Base-by-base conservation (phyloP, 345 rosid species). In the Noccaea bulbosa region DNA sequence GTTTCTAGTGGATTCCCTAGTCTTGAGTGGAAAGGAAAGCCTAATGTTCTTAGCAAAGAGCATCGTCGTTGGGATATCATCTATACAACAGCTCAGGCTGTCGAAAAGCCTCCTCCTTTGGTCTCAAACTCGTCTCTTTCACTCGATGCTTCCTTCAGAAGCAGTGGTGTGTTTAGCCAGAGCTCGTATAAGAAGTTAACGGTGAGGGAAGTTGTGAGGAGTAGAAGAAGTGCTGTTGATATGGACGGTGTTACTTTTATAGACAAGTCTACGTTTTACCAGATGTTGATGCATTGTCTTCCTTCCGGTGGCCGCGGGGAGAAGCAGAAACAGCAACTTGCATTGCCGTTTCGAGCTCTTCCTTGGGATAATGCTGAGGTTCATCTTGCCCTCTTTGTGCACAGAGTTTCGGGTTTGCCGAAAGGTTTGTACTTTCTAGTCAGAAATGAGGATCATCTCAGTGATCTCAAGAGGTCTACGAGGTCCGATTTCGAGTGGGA, bases 171-270 rank as follows among this genome's bases (percentile, higher is more conserved):
- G 40, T 80, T 70, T 67, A 77, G 79, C 54, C 87, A 68, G 44
- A 69, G 68, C 52, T 85, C 80, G 0, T 89, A 92, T 61, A 84
- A 83, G 38, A 77, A 77, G 50, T 72, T 85, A 38, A 76, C 84
- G 0, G 64, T 58, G 11, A 81, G 88, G 50, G 81, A 89, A 76
- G 81, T 87, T 55, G 86, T 87, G 4, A 87, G 96, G 89, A 87
- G 80, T 81, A 81, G 98, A 20, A 86, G 98, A 79, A 92, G 98
- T n/a, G 98, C 98, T 0, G 92, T 86, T 67, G 91, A 92, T 58
- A 87, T 92, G 98, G 98, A 92, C 75, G 84, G 83, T 69, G 82
- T 84, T 49, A 85, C 88, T 27, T 64, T 41, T 60, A 89, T 92
- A 33, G 83, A 87, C 54, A 83, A 82, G 41, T 84, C 83, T 0